Evolutionary conservation across 352 stramenopile genomes (phyloP), one percentile per base, ranked within the genome.

Genomic region (Hyaloperonospora arabidopsidis): DNA sequence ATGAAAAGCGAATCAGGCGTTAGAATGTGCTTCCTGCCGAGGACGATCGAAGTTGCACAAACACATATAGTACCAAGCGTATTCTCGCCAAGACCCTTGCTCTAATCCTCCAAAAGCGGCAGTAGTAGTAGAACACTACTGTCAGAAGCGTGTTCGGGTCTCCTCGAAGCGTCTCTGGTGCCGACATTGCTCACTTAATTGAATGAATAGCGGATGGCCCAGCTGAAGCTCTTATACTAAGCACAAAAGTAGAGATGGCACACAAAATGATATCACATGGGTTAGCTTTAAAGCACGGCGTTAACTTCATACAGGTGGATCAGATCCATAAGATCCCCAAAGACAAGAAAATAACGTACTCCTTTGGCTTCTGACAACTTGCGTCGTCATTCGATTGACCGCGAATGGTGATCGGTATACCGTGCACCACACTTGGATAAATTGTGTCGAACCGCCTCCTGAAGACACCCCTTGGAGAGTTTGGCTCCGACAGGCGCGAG

Each of bases 61-160:
- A 2, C 10, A 44, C 38, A 32, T 12, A 57, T 67, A 7, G 34
- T 66, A 88, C 75, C 74, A 13, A 89, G 65, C 0, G 79, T 89
- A 17, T 76, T 87, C 51, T 90, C 81, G 36, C 68, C 75, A 13
- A 63, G 58, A 8, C 79, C 77, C 21, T 84, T 84, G 76, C 57
- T 1, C 79, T 76, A 15, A 81, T 93, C 49, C 84, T 70, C 2
- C 84, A 80, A 43, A 90, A 93, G 51, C 77, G 75, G 52, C 84
- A 93, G 65, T 93, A 93, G 61, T 90, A 91, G 52, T 88, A 79
- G 56, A 92, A 93, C 11, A 92, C 73, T 14, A 74, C 78, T 45
- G 82, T 83, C 11, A 93, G 63, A 29, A 91, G 67, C 18, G 83
- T 88, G 46, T 91, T 88, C 17, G 74, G 74, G 28, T 90, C 77